Percentiles rank a stretch among this genome's conserved stretches.
Conservation (phyloP, 805 yeast genomes). For the Candida krabiensis region DNA sequence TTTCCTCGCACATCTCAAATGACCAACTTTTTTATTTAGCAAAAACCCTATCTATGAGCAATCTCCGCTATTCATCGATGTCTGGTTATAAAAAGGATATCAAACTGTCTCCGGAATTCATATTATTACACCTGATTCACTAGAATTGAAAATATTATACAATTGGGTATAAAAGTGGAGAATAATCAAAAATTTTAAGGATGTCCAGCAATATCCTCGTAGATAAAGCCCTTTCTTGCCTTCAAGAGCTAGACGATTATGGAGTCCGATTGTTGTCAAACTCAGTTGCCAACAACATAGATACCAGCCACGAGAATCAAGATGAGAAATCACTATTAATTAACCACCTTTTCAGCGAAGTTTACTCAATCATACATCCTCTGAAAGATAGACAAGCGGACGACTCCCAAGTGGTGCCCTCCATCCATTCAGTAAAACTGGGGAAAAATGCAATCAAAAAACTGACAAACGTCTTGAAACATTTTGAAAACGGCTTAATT, state of each 20-base stretch:
- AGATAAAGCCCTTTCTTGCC: conserved; percentile 12
- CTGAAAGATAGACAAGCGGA: conserved; percentile 12
- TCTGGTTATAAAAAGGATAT: too few species aligned
- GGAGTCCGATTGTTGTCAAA: conserved; percentile 15
- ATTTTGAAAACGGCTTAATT: conserved; percentile 18
- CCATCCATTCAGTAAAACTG: conserved; percentile 4
- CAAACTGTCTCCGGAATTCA: too few species aligned
- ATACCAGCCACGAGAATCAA: too few species aligned
- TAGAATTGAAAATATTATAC: too few species aligned
- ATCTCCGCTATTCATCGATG: too few species aligned
- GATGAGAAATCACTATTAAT: conserved; percentile 7
- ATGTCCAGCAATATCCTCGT: conserved; percentile 19
- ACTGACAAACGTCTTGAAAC: conserved; percentile 9
- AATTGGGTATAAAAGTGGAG: too few species aligned
- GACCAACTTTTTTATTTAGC: too few species aligned
- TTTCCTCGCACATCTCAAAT: too few species aligned
- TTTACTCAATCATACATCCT: conserved; percentile 17
- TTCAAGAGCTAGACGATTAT: conserved; percentile 13
- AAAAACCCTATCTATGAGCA: too few species aligned
- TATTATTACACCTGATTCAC: too few species aligned
- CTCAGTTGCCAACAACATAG: conserved; percentile 6
- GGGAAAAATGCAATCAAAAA: conserved; percentile 7
- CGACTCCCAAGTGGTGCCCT: neutral
- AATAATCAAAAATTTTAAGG: too few species aligned
- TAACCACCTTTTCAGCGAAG: conserved; percentile 16